Percentiles rank a stretch among this genome's conserved stretches.
These are phyloP conservation scores for Iberis pinnata DNA, from an alignment of 345 rosid species.

Conservation along the genomic window DNA sequence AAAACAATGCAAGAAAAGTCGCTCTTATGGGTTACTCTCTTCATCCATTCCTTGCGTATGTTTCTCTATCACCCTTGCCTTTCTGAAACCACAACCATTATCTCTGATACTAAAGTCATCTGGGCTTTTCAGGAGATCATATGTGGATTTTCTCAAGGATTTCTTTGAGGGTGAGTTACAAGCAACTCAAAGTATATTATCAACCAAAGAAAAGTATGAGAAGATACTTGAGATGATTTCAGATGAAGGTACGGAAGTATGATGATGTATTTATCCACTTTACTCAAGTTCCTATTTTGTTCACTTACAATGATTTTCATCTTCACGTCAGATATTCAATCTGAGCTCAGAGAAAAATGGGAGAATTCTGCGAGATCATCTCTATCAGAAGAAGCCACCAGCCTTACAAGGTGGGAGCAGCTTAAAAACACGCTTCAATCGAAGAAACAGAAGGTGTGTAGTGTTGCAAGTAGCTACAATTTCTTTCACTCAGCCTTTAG, in stretches of 20 bases:
- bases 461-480: background rate
- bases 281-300: background rate
- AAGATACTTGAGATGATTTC: constrained; percentile 82
- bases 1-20: constrained; percentile 65
- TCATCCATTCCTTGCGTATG: constrained; percentile 92
- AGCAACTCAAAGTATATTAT: constrained; percentile 50
- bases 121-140: constrained; percentile 63
- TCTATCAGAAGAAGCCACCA: constrained; percentile 58
- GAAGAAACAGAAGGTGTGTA: constrained; percentile 60
- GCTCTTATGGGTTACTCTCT: constrained; percentile 59
- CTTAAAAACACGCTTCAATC: constrained; percentile 63
- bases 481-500: background rate
- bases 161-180: constrained; percentile 72
- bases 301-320: constrained; percentile 19
- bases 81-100: background rate
- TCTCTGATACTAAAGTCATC: constrained; percentile 16
- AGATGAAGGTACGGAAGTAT: constrained; percentile 49
- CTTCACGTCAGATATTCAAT: constrained; percentile 49
- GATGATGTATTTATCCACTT: background rate
- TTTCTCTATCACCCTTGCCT: constrained; percentile 14
- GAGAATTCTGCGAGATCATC: constrained; percentile 49
- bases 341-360: constrained; percentile 83
- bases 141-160: constrained; percentile 58
- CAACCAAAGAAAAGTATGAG: constrained; percentile 73
- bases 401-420: constrained; percentile 70